Evolutionary conservation across 768 basidiomycete species (phyloP), one percentile per base, ranked within the genome.

Genomic region (Lanmaoa pseudosensibilis): DNA sequence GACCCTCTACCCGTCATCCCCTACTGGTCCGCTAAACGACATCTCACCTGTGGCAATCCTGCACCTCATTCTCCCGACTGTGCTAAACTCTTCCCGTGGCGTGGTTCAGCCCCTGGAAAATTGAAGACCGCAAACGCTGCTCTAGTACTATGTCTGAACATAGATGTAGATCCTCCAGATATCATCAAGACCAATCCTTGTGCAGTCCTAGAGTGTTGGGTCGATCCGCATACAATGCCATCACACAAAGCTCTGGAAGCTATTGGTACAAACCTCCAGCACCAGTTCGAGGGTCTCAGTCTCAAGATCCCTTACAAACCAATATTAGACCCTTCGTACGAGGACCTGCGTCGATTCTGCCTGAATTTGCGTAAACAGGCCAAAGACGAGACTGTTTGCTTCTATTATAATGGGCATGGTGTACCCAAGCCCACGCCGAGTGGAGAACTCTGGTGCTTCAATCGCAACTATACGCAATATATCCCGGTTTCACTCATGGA

Each of bases 361-460:
- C 78, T 85, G 54, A 85, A 80, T 21, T 74, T 96, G 39, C 86
- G 97, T 53, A 92, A 89, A 65, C 84, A 87, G 48, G 94, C 96
- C 1, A 93, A 94, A 70, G 90, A 94, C 37, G 97, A 99, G 67
- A 87, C 97, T 2, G 87, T 93, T 8, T 77, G 98, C 30, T 96
- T 98, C 73, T 93, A 98, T 74, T 99, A 98, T 75, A 99, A 98
- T 61, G 97, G 97, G 3, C 97, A 98, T 59, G 97, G 97, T 23
- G 97, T 99, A 21, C 96, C 96, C 2, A 95, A 92, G 66, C 97
- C 97, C 12, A 98, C 97, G 0, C 80, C 90, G 0, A 94, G 92
- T 60, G 91, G 97, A 23, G 97, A 99, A 73, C 81, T 99, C 50
- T 99, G 97, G 97, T 95, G 97, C 54, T 99, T 99, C 78, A 98